These are phyloP conservation scores for Blastobotrys indianensis DNA, from an alignment of 1,139 yeast genomes.

Conservation along the genomic window DNA sequence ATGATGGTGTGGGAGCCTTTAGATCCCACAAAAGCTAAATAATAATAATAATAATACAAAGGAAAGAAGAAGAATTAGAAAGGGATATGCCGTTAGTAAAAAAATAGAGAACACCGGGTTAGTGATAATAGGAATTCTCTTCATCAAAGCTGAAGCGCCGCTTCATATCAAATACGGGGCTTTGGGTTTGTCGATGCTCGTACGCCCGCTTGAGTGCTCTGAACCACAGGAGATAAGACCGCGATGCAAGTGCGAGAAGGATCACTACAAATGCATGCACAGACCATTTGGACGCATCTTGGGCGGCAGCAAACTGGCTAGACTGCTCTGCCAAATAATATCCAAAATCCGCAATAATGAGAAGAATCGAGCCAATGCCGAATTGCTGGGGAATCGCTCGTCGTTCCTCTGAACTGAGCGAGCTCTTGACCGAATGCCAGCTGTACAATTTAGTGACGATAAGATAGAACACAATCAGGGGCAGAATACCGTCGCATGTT, in stretches of 20 bases:
- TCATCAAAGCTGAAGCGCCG: background rate
- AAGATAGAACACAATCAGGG: slow-evolving; percentile 3
- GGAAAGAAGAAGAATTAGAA: background rate
- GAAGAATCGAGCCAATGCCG: slow-evolving; percentile 2
- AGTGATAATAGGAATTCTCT: background rate
- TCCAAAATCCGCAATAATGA: slow-evolving; percentile 7
- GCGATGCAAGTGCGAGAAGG: slow-evolving; percentile 5
- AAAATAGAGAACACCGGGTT: background rate
- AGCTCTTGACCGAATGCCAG: slow-evolving; percentile 4
- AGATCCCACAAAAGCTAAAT: no score
- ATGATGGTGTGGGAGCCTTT: no score
- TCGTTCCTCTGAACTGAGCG: slow-evolving; percentile 2
- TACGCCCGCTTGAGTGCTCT: slow-evolving; percentile 2
- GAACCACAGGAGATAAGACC: slow-evolving; percentile 5
- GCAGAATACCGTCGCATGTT: slow-evolving; percentile 8
- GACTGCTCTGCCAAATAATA: slow-evolving; percentile 7
- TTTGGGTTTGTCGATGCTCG: background rate
- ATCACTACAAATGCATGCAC: slow-evolving; percentile 4
- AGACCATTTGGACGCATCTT: background rate
- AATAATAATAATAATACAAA: no score
- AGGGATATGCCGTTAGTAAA: background rate
- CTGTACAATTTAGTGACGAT: background rate
- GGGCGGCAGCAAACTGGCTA: background rate
- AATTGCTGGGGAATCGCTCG: slow-evolving; percentile 4
- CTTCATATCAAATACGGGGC: no score